These are phyloP conservation scores for Talaromyces ruber DNA, from an alignment of 495 filamentous ascomycete species.

Conservation along the genomic window DNA sequence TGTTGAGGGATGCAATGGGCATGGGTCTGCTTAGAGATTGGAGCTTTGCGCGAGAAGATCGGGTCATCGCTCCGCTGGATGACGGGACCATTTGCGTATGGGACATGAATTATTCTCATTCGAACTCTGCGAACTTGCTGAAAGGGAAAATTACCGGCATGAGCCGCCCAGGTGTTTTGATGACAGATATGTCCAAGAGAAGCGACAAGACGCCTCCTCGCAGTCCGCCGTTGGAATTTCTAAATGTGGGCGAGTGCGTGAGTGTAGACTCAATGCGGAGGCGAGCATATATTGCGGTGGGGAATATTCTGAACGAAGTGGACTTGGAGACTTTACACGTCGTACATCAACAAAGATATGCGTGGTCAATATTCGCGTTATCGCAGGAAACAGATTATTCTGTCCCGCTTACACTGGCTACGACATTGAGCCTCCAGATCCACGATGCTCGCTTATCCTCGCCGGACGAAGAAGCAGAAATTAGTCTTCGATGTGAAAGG, in stretches of 20 bases:
- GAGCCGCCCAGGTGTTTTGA: constrained; percentile 58
- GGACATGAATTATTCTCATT: constrained; percentile 61
- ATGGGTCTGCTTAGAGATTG: constrained; percentile 53
- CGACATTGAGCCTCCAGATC: constrained; percentile 72
- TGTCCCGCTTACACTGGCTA: constrained; percentile 78
- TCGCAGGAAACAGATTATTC: constrained; percentile 62
- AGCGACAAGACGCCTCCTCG: constrained; percentile 32
- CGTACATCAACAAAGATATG: constrained; percentile 63
- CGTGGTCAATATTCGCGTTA: constrained; percentile 75
- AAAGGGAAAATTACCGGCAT: constrained; percentile 58
- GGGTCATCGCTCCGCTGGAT: constrained; percentile 71
- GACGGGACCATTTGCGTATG: constrained; percentile 82
- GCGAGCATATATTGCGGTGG: constrained; percentile 69
- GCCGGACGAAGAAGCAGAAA: constrained; percentile 32
- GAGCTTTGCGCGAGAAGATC: constrained; percentile 36
- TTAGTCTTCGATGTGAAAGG: constrained; percentile 32
- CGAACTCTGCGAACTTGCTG: constrained; percentile 22
- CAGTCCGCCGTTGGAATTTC: constrained; percentile 41
- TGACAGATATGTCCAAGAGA: constrained; percentile 33
- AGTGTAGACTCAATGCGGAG: constrained; percentile 65
- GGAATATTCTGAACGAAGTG: constrained; percentile 69
- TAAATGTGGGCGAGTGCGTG: constrained; percentile 76
- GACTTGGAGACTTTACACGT: constrained; percentile 72
- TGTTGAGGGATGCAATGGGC: constrained; percentile 49
- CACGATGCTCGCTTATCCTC: constrained; percentile 60